Evolutionary conservation across 441 rosid genomes (phyloP), one percentile per base, ranked within the genome.

Genomic region (Bruguiera hainesii): DNA sequence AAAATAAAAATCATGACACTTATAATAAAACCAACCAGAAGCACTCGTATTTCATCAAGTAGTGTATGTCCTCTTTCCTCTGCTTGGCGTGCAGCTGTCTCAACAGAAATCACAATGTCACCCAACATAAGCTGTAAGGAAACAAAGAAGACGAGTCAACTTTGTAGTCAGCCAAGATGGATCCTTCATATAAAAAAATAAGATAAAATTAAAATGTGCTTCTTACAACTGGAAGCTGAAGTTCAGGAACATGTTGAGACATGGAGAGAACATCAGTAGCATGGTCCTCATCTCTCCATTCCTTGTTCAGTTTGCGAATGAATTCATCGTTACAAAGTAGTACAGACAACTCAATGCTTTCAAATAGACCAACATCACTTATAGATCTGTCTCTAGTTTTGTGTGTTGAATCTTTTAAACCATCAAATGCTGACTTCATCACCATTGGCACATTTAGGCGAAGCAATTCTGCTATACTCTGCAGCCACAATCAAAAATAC

Each of bases 241-340:
- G 83, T 61, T 71, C 84, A 61, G 93, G 93, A 64, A 87, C 70
- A 65, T 94, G 96, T 51, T 84, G 89, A 9, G 96, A 94, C 97
- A 91, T 89, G 25, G 98, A 94, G 61, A 94, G 96, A 71, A 94
- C 99, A 83, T 94, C 98, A 0, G 99, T 89, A 42, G 98, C 85
- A 76, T 82, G 92, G 74, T 94, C 96, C 84, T 94, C 97, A 50
- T 80, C 96, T 65, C 97, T 89, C 98, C 98, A 91, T 73, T 94
- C 98, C 72, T 88, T 84, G 55, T 91, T 94, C 19, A 94, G 92
- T 76, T 89, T 82, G 25, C 79, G 73, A 30, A 91, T 94, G 70
- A 94, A 91, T 5, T 85, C 89, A 64, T 94, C 90, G 48, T 91
- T 88, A 66, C 98, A 91, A 63, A 94, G 96, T 57, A 94, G 83